These are phyloP conservation scores for Pelargonium myrrhifolium DNA, from an alignment of 441 rosid species.

Conservation along the genomic window DNA sequence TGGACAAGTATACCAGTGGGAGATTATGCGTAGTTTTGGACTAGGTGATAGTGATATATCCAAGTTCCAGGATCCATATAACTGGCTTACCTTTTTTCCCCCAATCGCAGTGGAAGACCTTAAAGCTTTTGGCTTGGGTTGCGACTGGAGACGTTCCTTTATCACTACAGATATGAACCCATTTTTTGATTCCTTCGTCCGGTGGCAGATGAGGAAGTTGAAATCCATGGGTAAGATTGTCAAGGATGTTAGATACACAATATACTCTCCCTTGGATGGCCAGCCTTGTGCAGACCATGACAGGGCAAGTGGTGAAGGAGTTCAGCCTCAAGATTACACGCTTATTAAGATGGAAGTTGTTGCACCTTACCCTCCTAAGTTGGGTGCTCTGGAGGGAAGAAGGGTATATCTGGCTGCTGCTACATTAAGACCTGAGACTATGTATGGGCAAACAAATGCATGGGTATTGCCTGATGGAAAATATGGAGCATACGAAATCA, in stretches of 20 bases:
- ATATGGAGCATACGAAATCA: conserved; percentile 90
- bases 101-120: conserved; percentile 78
- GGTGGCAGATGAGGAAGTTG: conserved; percentile 90
- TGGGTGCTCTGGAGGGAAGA: conserved; percentile 58
- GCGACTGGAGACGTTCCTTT: conserved; percentile 91
- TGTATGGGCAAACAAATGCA: conserved; percentile 95
- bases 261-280: conserved; percentile 84
- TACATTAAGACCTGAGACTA: conserved; percentile 91
- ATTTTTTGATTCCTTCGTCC: conserved; percentile 66
- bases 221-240: conserved; percentile 78
- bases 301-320: conserved; percentile 90
- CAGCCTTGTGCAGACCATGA: conserved; percentile 97
- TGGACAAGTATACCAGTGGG: conserved; percentile 79
- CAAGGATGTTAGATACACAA: conserved; percentile 69
- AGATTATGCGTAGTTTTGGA: conserved; percentile 89
- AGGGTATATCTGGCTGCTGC: conserved; percentile 80
- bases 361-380: conserved; percentile 54
- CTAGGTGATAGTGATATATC: conserved; percentile 60
- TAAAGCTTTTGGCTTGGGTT: conserved; percentile 77
- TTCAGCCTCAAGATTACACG: conserved; percentile 86
- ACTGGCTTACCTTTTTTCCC: conserved; percentile 76
- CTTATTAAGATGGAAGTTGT: conserved; percentile 85
- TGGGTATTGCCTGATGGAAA: conserved; percentile 94
- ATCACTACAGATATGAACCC: conserved; percentile 78
- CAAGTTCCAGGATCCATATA: conserved; percentile 58